Evolutionary conservation across 1,284 basidiomycete species (phyloP).

Genomic region (Ceraceosorus bombacis): DNA sequence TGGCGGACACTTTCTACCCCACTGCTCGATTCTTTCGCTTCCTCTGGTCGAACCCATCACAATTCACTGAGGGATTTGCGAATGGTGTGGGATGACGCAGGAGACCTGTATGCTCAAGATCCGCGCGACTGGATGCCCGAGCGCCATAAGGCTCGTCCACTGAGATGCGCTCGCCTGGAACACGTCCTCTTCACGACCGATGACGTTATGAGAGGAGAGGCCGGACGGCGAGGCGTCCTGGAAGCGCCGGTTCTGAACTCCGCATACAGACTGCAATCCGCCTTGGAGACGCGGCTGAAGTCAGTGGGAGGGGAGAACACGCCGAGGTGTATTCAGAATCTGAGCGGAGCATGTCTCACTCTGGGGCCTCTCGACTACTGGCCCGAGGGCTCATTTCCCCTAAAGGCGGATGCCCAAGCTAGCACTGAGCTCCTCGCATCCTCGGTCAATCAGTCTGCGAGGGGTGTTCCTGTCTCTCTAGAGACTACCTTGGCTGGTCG

Average conservation of each 20-base stretch:
- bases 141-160: not conserved
- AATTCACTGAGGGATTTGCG: conserved; percentile 41
- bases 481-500: conserved; percentile 39
- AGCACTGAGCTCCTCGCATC: conserved; percentile 25
- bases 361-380: conserved; percentile 43
- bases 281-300: conserved; percentile 18
- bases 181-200: conserved; percentile 45
- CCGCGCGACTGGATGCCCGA: conserved; percentile 18
- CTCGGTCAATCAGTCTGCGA: conserved; percentile 19
- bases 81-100: conserved; percentile 45
- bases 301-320: not conserved
- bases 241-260: conserved; percentile 34
- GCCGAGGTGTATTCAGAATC: not conserved
- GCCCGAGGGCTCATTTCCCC: conserved; percentile 15
- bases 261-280: conserved; percentile 31
- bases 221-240: conserved; percentile 34
- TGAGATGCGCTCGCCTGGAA: conserved; percentile 17
- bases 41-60: conserved; percentile 33
- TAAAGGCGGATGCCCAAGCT: conserved; percentile 25
- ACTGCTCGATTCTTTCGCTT: conserved; percentile 38
- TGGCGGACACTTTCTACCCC: conserved; percentile 41
- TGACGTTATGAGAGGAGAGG: conserved; percentile 34
- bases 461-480: conserved; percentile 31
- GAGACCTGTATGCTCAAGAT: conserved; percentile 32
- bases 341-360: conserved; percentile 22